Percentiles rank a stretch among this genome's conserved stretches.
Evolutionary conservation across 2,329 filamentous ascomycete species (phyloP).

Genomic region (Aureobasidium pullulans): DNA sequence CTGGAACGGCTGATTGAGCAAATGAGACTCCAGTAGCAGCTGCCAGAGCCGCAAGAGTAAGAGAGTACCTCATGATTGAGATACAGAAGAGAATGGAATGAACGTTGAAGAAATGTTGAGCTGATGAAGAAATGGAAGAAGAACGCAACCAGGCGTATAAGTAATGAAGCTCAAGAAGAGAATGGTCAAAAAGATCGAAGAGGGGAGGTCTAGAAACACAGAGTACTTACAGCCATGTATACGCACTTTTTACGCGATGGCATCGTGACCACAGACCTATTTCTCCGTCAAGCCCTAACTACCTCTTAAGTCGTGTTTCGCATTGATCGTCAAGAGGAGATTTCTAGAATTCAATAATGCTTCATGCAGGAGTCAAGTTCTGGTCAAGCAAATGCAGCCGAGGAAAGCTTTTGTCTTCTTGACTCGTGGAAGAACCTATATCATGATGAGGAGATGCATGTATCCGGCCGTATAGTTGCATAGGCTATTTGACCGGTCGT

Average conservation of each 20-base stretch:
- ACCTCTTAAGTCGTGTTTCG: background rate
- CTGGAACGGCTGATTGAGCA: conserved; percentile 18
- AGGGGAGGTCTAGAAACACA: background rate
- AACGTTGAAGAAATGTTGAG: background rate
- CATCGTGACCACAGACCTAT: background rate
- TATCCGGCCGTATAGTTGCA: background rate
- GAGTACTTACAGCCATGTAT: background rate
- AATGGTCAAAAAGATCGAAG: background rate
- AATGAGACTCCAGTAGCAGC: background rate
- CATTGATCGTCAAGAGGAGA: background rate
- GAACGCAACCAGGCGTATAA: background rate
- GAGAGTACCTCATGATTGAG: background rate
- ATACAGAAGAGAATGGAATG: background rate
- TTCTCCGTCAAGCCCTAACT: background rate
- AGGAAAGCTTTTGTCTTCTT: background rate
- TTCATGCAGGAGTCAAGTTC: background rate
- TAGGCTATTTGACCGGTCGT: background rate
- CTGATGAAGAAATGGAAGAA: background rate
- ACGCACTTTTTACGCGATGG: background rate
- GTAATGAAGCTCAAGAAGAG: background rate
- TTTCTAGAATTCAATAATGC: background rate
- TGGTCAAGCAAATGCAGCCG: background rate
- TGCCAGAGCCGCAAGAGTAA: background rate
- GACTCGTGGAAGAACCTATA: conserved; percentile 1
- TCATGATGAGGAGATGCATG: background rate